Conservation (phyloP, 176 grass and related monocot species). For the Phyllostachys edulis region DNA sequence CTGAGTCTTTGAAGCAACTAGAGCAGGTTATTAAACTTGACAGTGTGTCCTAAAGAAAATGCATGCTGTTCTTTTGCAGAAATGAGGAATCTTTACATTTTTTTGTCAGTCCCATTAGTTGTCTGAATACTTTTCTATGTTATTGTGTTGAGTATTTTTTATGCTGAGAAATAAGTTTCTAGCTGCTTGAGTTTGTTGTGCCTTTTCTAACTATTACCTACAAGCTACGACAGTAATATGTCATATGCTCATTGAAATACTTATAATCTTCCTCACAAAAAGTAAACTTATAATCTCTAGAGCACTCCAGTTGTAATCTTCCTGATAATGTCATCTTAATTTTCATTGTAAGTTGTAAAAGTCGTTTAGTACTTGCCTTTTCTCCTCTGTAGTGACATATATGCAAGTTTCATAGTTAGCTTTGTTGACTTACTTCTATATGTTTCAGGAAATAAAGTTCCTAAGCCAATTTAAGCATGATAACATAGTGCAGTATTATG, state of each 20-base stretch:
- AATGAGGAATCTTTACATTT: slow-evolving; percentile 5
- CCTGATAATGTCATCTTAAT: neutral
- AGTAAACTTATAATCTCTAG: neutral
- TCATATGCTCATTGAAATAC: slow-evolving; percentile 17
- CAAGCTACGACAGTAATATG: neutral
- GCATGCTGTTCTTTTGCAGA: slow-evolving; percentile 15
- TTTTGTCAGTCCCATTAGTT: neutral
- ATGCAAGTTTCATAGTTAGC: slow-evolving; percentile 2
- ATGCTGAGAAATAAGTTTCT: neutral
- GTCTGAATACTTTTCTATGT: slow-evolving; percentile 8
- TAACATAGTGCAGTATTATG: slow-evolving; percentile 98
- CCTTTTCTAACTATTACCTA: neutral
- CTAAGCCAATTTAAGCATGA: slow-evolving; percentile 98
- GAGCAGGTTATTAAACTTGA: slow-evolving; percentile 64
- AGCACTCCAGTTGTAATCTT: neutral
- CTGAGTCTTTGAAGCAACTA: slow-evolving; percentile 80
- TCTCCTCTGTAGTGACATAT: slow-evolving; percentile 9
- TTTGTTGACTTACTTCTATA: slow-evolving; percentile 17
- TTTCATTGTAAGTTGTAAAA: neutral
- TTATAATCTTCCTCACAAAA: neutral
- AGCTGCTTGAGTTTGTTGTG: neutral
- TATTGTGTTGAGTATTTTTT: slow-evolving; percentile 12
- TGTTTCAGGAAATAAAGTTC: slow-evolving; percentile 93
- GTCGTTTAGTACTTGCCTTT: slow-evolving; percentile 10
- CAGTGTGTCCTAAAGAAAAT: neutral